phyloP scores from a whole-genome alignment of 208 protist genomes.

The Leishmania amazonensis region DNA sequence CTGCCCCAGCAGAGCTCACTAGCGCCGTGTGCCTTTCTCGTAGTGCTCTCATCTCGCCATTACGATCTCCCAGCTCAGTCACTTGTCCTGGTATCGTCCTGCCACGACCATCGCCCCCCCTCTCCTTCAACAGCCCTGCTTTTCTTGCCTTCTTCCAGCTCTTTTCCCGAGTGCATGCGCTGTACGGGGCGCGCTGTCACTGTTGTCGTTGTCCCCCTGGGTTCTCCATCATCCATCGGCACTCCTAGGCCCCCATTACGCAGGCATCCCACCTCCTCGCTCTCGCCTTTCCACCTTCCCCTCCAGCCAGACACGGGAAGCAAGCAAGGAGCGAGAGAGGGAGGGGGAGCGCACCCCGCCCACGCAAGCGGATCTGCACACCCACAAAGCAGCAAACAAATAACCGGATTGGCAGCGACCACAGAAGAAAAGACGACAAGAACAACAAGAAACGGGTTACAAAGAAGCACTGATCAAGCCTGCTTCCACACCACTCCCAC shows the following conservation, averaged over 20 bases:
- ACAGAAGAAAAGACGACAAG: neutral
- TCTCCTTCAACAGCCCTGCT: neutral
- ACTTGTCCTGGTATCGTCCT: neutral
- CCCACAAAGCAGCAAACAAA: neutral
- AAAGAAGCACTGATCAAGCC: neutral
- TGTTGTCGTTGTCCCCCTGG: neutral
- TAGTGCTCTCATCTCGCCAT: neutral
- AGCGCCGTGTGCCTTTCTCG: neutral
- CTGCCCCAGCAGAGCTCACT: neutral
- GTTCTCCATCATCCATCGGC: neutral
- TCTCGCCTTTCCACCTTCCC: neutral
- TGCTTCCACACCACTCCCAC: neutral
- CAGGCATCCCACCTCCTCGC: neutral
- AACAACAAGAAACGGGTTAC: neutral
- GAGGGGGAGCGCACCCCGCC: too few relatives aligned
- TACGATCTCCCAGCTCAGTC: neutral
- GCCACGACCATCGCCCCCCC: neutral
- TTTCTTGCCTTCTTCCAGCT: neutral
- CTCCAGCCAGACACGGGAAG: neutral
- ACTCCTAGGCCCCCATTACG: neutral
- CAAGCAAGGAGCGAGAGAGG: neutral
- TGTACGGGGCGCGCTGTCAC: neutral
- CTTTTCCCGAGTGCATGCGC: neutral
- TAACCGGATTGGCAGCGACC: neutral
- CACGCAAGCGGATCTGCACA: neutral